Evolutionary conservation across 805 yeast species (phyloP).

Genomic region (Priceomyces haplophilus): DNA sequence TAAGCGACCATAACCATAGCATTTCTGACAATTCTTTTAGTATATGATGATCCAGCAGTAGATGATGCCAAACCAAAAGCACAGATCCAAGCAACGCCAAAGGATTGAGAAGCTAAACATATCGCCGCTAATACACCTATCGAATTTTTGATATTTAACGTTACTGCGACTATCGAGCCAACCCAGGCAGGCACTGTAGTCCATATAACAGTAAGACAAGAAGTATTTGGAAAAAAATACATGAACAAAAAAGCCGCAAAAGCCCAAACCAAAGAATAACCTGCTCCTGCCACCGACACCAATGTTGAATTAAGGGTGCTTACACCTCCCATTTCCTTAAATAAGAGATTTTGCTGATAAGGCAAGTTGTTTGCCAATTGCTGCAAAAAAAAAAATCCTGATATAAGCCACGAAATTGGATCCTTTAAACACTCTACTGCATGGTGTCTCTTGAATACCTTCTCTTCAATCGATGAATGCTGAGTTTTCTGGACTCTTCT

Average conservation of each 20-base stretch:
- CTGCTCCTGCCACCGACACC: conserved; percentile 53
- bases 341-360: conserved; percentile 7
- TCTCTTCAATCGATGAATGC: conserved; percentile 33
- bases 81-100: conserved; percentile 11
- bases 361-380: conserved; percentile 6
- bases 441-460: conserved; percentile 43
- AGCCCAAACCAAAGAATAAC: conserved; percentile 43
- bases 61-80: conserved; percentile 18
- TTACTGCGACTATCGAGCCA: conserved; percentile 44
- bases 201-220: conserved; percentile 30
- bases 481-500: conserved; percentile 31
- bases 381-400: background rate
- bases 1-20: conserved; percentile 41
- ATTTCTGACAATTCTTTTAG: conserved; percentile 46
- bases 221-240: conserved; percentile 11
- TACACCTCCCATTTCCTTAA: conserved; percentile 16
- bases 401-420: conserved; percentile 20
- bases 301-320: conserved; percentile 46
- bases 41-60: conserved; percentile 40
- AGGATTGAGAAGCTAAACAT: conserved; percentile 4
- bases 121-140: conserved; percentile 23
- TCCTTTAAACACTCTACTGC: conserved; percentile 47
- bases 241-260: conserved; percentile 4
- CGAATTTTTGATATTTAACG: conserved; percentile 44
- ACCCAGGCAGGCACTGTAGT: conserved; percentile 26